Evolutionary conservation across 257 asterid genomes (phyloP), one percentile per base, ranked within the genome.

Genomic region (Salvia splendens): DNA sequence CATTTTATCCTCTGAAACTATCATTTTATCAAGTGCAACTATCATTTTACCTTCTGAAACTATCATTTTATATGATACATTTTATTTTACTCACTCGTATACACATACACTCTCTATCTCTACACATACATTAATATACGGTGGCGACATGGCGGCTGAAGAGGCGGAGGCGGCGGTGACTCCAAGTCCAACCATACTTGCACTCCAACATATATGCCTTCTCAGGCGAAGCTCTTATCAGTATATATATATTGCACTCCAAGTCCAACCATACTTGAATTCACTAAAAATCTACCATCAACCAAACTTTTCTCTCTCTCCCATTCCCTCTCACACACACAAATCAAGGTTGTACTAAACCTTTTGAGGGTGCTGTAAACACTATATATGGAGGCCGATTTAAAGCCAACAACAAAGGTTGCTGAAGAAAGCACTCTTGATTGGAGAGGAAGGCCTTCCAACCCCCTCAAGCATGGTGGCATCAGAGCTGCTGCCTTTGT

Each of bases 381-480:
- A 24, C 30, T 24, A 24, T 20, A 20, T 20, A 82, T 84, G 88
- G 91, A 78, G 75, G 51, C 5, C 2, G 64, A 71, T 47, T 64
- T 73, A 61, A 56, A 67, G 60, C 77, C 53, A 35, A 4, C 24
- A 15, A 77, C 73, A 4, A 73, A 61, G 41, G 54, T 3, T 10
- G 4, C n/a, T 65, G 73, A 74, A 61, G 79, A 43, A 32, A 73
- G 6, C 2, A 72, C 71, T 28, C 83, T 93, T 67, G 98, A 93
- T 52, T 93, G 97, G 97, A 89, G 89, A 77, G 98, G 96, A 69
- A 82, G 81, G 59, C 81, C 98, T 57, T 85, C 95, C 28, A 71
- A 87, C 70, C 85, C 87, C 38, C 78, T 50, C 2, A 90, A 86
- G 75, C 97, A 93, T 73, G 98, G 98, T 9, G 97, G 95, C 61